Base-by-base conservation (phyloP, 768 basidiomycete species). In the Auricularia sp. region DNA sequence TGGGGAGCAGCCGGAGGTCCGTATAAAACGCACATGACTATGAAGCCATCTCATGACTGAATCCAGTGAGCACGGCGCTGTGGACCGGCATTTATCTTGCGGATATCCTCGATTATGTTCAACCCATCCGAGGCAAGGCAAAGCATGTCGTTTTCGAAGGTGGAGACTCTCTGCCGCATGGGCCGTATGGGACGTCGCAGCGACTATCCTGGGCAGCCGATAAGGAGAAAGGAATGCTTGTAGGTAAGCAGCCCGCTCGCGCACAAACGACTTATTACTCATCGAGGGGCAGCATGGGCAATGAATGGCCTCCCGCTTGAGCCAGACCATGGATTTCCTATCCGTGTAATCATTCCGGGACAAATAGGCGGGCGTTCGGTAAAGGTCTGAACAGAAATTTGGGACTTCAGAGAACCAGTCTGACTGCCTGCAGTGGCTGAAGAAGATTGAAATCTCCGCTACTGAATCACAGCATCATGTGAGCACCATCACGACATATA, bases 281-380 rank as follows among this genome's bases (percentile, higher is more conserved):
- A 51, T 51, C 5, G 33, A 8, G 14, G 12, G 8, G n/a, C 71
- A 72, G 77, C 77, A 6, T 80, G 83, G 83, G 80, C 77, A 14
- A 85, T 86, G 84, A 86, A 86, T 64, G 85, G 85, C 1, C 71
- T 80, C 29, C 78, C 80, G 14, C 75, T 87, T 7, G 79, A 80
- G 58, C 84, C 84, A 4, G 86, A 87, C 67, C 86, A 88, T 65
- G 86, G 86, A 11, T 85, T 79, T 67, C 86, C 86, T 0, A 69
- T 87, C n/a, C 78, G 86, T n/a, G 71, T 86, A 3, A 76, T 87
- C 65, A 77, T 87, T 0, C 85, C 86, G 0, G 83, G 83, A 3
- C 81, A 84, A 63, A 86, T 87, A 54, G 86, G 86, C 33, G 86
- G 84, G 3, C 75, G 83, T 34, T 80, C 78, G 34, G 82, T 84